phyloP scores from a whole-genome alignment of 1,284 basidiomycete species.

The Inonotus obliquus region DNA sequence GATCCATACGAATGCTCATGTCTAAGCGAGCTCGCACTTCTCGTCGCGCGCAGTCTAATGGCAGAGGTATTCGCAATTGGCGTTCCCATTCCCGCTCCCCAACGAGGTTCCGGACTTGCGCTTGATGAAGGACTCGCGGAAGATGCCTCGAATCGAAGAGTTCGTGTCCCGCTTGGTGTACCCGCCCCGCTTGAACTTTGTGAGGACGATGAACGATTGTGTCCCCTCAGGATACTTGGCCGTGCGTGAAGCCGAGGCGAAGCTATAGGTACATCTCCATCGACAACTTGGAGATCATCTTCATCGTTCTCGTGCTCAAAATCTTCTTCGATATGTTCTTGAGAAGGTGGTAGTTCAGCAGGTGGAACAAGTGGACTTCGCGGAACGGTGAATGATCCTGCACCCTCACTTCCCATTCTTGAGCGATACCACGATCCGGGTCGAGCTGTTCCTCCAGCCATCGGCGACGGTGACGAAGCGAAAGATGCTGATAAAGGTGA shows the following conservation, averaged over 20 bases:
- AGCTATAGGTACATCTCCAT: not conserved
- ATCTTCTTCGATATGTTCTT: constrained; percentile 1
- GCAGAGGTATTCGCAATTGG: not conserved
- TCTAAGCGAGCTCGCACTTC: constrained; percentile 14
- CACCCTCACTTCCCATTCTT: constrained; percentile 11
- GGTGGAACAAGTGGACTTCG: constrained; percentile 14
- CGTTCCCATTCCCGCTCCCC: not conserved
- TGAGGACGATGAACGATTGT: constrained; percentile 7
- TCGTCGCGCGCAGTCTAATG: constrained; percentile 6
- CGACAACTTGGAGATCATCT: not conserved
- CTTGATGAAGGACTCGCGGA: not conserved
- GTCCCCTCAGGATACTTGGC: constrained; percentile 16
- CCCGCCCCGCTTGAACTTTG: not conserved
- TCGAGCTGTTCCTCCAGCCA: not conserved
- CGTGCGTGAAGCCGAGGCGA: not conserved
- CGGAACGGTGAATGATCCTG: not conserved
- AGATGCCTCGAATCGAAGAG: constrained; percentile 11
- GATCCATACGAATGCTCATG: constrained; percentile 4
- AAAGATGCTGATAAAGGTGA: constrained; percentile 8
- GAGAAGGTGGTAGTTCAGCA: constrained; percentile 18
- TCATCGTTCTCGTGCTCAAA: constrained; percentile 1
- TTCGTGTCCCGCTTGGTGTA: not conserved
- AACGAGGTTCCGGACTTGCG: not conserved
- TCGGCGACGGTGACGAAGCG: not conserved
- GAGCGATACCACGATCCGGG: constrained; percentile 9